phyloP scores from a whole-genome alignment of 768 basidiomycete genomes.

The Tephrocybe sp. region DNA sequence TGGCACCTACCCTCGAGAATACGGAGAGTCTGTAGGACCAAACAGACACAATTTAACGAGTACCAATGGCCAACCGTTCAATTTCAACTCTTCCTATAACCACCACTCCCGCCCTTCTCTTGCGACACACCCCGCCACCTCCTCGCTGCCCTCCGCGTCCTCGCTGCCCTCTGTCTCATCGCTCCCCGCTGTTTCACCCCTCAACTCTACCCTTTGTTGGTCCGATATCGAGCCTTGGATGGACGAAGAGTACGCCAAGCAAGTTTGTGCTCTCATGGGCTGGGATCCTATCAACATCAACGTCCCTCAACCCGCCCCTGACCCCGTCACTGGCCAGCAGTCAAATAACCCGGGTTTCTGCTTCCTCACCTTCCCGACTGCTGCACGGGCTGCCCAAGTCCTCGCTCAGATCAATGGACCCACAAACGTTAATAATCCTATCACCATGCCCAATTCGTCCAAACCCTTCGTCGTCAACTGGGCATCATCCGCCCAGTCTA shows the following conservation, averaged over 20 bases:
- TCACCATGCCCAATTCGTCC: slow-evolving; percentile 84
- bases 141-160: slow-evolving; percentile 16
- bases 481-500: slow-evolving; percentile 45
- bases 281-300: slow-evolving; percentile 80
- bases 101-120: slow-evolving; percentile 31
- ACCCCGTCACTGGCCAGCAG: slow-evolving; percentile 56
- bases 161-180: too few relatives aligned
- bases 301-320: slow-evolving; percentile 62
- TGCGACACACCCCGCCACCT: slow-evolving; percentile 20
- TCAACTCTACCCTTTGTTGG: slow-evolving; percentile 73
- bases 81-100: slow-evolving; percentile 43
- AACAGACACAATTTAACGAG: slow-evolving; percentile 40
- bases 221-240: slow-evolving; percentile 93
- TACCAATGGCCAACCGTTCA: slow-evolving; percentile 20
- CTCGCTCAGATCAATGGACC: slow-evolving; percentile 60
- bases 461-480: slow-evolving; percentile 82
- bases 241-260: slow-evolving; percentile 93
- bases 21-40: slow-evolving; percentile 32
- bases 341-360: slow-evolving; percentile 86
- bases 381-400: slow-evolving; percentile 65
- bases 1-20: slow-evolving; percentile 26
- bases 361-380: slow-evolving; percentile 81
- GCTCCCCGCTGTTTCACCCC: too few relatives aligned
- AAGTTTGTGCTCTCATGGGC: slow-evolving; percentile 82
- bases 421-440: slow-evolving; percentile 35